phyloP scores from a whole-genome alignment of 2,329 filamentous ascomycete genomes.

The Aureobasidium melanogenum region DNA sequence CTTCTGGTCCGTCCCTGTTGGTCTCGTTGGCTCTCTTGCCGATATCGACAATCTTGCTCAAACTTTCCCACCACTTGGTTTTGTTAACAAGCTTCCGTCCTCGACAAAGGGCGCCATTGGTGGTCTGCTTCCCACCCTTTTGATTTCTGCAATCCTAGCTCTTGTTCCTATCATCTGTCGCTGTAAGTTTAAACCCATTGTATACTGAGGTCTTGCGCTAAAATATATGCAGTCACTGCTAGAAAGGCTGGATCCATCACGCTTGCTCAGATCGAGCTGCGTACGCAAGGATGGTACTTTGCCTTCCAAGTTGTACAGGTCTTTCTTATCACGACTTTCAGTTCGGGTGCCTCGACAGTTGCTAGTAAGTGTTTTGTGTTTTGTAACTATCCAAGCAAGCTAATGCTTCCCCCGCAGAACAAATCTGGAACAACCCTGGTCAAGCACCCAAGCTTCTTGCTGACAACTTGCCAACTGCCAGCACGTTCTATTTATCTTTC shows the following conservation, averaged over 20 bases:
- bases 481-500: conserved; percentile 30
- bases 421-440: conserved; percentile 24
- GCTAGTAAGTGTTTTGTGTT: conserved; percentile 2
- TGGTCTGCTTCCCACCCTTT: conserved; percentile 34
- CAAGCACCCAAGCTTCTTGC: conserved; percentile 23
- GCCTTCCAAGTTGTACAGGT: conserved; percentile 31
- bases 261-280: conserved; percentile 31
- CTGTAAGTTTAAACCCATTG: background rate
- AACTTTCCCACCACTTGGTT: conserved; percentile 31
- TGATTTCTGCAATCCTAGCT: conserved; percentile 36
- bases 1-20: conserved; percentile 39
- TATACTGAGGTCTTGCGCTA: conserved; percentile 15
- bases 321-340: conserved; percentile 29
- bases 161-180: conserved; percentile 35
- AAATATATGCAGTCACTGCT: conserved; percentile 18
- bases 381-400: background rate
- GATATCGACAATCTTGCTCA: conserved; percentile 36
- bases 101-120: conserved; percentile 37
- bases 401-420: conserved; percentile 3
- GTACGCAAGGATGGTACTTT: conserved; percentile 28
- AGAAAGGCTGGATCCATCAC: conserved; percentile 20
- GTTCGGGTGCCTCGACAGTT: conserved; percentile 24
- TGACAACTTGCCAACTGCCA: conserved; percentile 26
- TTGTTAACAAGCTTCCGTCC: conserved; percentile 33
- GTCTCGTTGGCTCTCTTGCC: conserved; percentile 35